phyloP scores from a whole-genome alignment of 1,139 yeast genomes.

The Geotrichum restrictum region DNA sequence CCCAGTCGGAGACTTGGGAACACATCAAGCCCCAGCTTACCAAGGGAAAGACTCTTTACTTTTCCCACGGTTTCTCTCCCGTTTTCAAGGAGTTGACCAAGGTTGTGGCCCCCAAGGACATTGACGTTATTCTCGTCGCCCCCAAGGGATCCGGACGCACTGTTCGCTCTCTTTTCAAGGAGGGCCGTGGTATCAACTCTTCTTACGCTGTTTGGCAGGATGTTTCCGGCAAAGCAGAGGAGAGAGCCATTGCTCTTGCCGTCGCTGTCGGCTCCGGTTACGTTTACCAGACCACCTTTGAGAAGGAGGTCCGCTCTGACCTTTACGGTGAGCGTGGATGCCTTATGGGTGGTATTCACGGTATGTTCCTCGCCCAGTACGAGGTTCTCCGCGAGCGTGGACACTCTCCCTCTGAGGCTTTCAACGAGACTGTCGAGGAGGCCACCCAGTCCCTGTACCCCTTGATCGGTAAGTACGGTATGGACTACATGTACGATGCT shows the following conservation, averaged over 20 bases:
- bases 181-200: conserved; percentile 99
- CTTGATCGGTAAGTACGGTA: conserved; percentile 97
- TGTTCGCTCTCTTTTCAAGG: conserved; percentile 97
- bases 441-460: conserved; percentile 99
- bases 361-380: conserved; percentile 99
- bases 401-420: conserved; percentile 99
- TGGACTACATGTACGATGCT: conserved; percentile 99
- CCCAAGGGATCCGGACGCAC: conserved; percentile 99
- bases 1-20: conserved; percentile 98
- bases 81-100: conserved; percentile 96
- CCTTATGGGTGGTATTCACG: conserved; percentile 99
- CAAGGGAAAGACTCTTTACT: conserved; percentile 95
- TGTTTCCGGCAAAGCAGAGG: conserved; percentile 98
- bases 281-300: conserved; percentile 98
- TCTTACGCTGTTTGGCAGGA: conserved; percentile 99
- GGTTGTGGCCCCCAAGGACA: conserved; percentile 90
- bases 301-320: conserved; percentile 98
- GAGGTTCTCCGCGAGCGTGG: conserved; percentile 99
- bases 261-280: conserved; percentile 99
- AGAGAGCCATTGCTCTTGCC: conserved; percentile 96
- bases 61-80: conserved; percentile 99
- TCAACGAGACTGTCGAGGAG: conserved; percentile 99
- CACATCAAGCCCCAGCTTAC: conserved; percentile 84
- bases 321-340: conserved; percentile 99
- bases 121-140: conserved; percentile 97